Evolutionary conservation across 441 rosid species (phyloP).

Genomic region (Populus hybrid): DNA sequence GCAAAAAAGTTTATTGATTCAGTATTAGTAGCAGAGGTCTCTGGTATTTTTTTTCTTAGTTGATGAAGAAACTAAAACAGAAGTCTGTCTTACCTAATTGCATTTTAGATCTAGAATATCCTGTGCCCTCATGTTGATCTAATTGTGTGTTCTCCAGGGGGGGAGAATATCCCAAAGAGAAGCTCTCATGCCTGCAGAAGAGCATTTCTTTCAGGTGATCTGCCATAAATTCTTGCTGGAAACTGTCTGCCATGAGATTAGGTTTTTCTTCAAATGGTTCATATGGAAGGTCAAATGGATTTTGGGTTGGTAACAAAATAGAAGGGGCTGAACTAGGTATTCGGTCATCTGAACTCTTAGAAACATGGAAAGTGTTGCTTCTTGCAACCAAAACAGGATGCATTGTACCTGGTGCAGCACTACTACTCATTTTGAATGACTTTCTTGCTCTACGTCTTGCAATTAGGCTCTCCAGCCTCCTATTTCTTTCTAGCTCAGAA

Average conservation of each 20-base stretch:
- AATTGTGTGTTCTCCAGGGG: constrained; percentile 29
- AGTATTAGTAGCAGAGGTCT: neutral
- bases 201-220: constrained; percentile 48
- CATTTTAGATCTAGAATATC: constrained; percentile 21
- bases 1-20: constrained; percentile 19
- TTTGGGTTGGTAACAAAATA: constrained; percentile 51
- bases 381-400: constrained; percentile 45
- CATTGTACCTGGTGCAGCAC: constrained; percentile 28
- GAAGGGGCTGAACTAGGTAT: constrained; percentile 92
- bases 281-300: constrained; percentile 89
- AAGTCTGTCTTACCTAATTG: constrained; percentile 28
- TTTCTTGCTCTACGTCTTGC: constrained; percentile 69
- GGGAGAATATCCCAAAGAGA: constrained; percentile 45
- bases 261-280: constrained; percentile 86
- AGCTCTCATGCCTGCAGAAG: constrained; percentile 81
- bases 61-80: neutral
- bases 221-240: constrained; percentile 59
- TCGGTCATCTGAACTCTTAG: constrained; percentile 19
- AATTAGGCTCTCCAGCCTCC: constrained; percentile 70
- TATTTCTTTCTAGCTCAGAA: constrained; percentile 79
- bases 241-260: constrained; percentile 58
- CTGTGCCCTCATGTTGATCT: constrained; percentile 24
- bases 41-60: neutral
- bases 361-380: constrained; percentile 33
- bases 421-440: constrained; percentile 36